phyloP scores from a whole-genome alignment of 2,329 filamentous ascomycete species.

The Fusarium anguioides region DNA sequence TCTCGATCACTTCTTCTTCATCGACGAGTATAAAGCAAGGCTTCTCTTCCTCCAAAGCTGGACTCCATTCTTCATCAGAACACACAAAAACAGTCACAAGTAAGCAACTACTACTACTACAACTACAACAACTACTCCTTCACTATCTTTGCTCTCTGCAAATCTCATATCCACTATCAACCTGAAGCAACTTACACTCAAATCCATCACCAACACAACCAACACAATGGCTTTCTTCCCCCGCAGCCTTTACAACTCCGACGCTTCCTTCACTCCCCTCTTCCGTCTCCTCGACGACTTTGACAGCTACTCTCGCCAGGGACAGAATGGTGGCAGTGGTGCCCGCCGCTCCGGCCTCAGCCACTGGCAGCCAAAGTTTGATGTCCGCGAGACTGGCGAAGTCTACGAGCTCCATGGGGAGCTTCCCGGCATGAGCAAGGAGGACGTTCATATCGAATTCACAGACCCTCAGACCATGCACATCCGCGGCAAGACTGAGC shows the following conservation, averaged over 20 bases:
- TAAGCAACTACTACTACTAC: slow-evolving; percentile 27
- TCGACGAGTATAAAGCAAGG: slow-evolving; percentile 48
- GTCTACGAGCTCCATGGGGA: slow-evolving; percentile 83
- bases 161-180: slow-evolving; percentile 40
- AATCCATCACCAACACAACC: slow-evolving; percentile 39
- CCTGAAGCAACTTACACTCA: slow-evolving; percentile 42
- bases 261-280: slow-evolving; percentile 67
- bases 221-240: slow-evolving; percentile 71
- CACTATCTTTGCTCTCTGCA: slow-evolving; percentile 39
- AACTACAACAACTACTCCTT: slow-evolving; percentile 2
- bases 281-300: slow-evolving; percentile 74
- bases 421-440: slow-evolving; percentile 79
- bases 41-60: slow-evolving; percentile 14
- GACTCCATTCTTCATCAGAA: slow-evolving; percentile 45
- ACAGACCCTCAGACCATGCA: slow-evolving; percentile 78
- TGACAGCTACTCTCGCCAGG: slow-evolving; percentile 64
- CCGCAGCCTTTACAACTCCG: slow-evolving; percentile 61
- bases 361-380: slow-evolving; percentile 81
- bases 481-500: slow-evolving; percentile 76
- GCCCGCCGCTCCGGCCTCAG: slow-evolving; percentile 50
- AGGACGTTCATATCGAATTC: slow-evolving; percentile 82
- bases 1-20: slow-evolving; percentile 8
- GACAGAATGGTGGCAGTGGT: slow-evolving; percentile 29
- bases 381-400: slow-evolving; percentile 76
- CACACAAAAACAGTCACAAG: slow-evolving; percentile 41